A percentile compares a stretch with the other conserved stretches of the same genome.
These are phyloP conservation scores for Trichoderma koningiopsis DNA, from an alignment of 2,329 filamentous ascomycete genomes.

Conservation along the genomic window DNA sequence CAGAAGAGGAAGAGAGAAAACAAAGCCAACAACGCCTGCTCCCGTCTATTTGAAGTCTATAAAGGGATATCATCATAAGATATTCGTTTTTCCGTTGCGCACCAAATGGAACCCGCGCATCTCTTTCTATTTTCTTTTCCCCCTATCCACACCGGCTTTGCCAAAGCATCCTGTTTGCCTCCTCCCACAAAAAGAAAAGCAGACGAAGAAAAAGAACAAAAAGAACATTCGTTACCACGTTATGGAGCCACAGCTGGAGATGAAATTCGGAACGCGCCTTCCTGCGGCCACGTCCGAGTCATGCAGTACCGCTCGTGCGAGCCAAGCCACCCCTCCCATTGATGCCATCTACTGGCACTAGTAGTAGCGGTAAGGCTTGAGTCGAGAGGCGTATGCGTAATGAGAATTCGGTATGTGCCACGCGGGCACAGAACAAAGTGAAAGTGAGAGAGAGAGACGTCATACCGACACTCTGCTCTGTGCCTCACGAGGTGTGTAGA, in stretches of 20 bases:
- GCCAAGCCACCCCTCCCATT: constrained; percentile 1
- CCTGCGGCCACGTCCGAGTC: constrained; percentile 15
- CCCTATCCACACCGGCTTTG: neutral
- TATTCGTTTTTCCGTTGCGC: constrained; percentile 3
- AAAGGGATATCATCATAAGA: constrained; percentile 25
- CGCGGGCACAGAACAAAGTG: neutral
- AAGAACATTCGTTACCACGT: constrained; percentile 9
- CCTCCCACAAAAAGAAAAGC: neutral
- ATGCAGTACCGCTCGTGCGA: constrained; percentile 16
- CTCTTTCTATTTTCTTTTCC: neutral
- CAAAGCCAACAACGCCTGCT: constrained; percentile 10
- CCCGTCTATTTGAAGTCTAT: constrained; percentile 25
- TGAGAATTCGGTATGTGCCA: neutral
- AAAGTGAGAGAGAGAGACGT: constrained; percentile 5
- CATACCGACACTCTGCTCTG: neutral
- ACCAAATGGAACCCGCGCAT: neutral
- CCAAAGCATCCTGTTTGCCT: neutral
- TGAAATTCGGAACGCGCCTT: neutral
- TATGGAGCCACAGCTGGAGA: neutral
- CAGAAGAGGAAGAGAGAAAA: neutral
- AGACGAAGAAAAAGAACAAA: neutral
- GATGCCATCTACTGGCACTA: constrained; percentile 5
- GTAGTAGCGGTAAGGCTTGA: constrained; percentile 16
- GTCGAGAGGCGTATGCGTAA: constrained; percentile 12
- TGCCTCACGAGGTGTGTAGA: constrained; percentile 34